Evolutionary conservation across 2,329 filamentous ascomycete genomes (phyloP), one percentile per base, ranked within the genome.

Genomic region (Pseudogymnoascus pannorum): DNA sequence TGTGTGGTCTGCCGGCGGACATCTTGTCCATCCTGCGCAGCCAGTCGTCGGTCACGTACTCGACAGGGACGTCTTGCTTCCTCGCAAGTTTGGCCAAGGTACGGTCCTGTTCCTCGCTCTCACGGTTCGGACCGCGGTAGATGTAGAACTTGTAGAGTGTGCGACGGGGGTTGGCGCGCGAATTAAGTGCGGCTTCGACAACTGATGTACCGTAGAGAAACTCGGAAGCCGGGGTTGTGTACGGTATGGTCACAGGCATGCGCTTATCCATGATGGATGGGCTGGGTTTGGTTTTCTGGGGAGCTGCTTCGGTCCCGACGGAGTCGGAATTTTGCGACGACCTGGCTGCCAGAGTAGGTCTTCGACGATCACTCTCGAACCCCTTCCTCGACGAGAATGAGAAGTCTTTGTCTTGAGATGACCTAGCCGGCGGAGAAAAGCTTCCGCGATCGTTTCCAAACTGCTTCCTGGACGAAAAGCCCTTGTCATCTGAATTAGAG

Each of bases 121-220:
- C 78, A 18, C 83, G 77, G 59, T 84, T 84, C 54, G 80, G 75
- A 9, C 82, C 81, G 57, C 77, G 79, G 70, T 88, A 87, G 9
- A 96, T 77, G 72, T 97, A 96, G 3, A 99, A 81, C 60, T 86
- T 89, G 77, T 97, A 96, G 2, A 96, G 75, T 69, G 89, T 86
- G 62, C 94, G 86, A 33, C 85, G 81, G 9, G 78, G 78, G 54
- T 75, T 72, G 33, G 63, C 63, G 42, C 54, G 62, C 48, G 84
- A 82, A 66, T 81, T 85, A 18, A 99, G 77, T 0, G 92, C 92
- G 18, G 92, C 89, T 64, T 88, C 81, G 20, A 97, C 91, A 1
- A 90, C 86, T 2, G 88, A 89, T 48, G 83, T 84, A 5, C 94
- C 94, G 71, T 96, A 97, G 2, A 99, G 78, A 68, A 97, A 97